phyloP scores from a whole-genome alignment of 1,284 basidiomycete genomes.

The Schizophyllum commune region DNA sequence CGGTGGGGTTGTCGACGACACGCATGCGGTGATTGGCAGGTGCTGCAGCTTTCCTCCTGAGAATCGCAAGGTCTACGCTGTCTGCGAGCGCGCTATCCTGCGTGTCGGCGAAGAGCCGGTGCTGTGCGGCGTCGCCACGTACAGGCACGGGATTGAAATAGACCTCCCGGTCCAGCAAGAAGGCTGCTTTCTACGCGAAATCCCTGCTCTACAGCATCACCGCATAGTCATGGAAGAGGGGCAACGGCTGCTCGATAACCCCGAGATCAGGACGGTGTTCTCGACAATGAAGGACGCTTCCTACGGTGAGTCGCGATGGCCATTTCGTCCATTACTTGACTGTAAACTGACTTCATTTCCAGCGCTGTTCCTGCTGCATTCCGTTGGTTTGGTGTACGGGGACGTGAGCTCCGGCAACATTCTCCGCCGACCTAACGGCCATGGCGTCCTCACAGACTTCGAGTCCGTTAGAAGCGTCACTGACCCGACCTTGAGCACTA shows the following conservation, averaged over 20 bases:
- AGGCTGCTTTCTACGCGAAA: not conserved
- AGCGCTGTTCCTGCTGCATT: not conserved
- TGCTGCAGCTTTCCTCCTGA: not conserved
- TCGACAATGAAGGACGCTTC: not conserved
- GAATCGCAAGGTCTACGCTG: not conserved
- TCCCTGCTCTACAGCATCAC: not conserved
- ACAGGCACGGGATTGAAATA: not conserved
- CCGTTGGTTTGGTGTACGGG: not conserved
- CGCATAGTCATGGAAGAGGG: not conserved
- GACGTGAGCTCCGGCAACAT: not conserved
- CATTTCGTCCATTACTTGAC: too few species aligned
- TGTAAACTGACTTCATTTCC: too few species aligned
- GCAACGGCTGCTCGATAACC: not conserved
- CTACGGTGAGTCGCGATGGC: not conserved
- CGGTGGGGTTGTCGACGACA: not conserved
- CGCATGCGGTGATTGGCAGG: not conserved
- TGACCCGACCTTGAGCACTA: not conserved
- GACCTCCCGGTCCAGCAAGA: not conserved
- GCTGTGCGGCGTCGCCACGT: not conserved
- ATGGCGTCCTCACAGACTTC: not conserved
- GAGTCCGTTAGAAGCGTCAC: not conserved
- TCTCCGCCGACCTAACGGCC: not conserved
- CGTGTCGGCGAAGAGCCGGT: not conserved
- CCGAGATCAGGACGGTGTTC: not conserved
- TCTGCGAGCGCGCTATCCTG: not conserved